Evolutionary conservation across 371 early-diverging fungal genomes (phyloP).

Genomic region (Umbelopsis sp.): DNA sequence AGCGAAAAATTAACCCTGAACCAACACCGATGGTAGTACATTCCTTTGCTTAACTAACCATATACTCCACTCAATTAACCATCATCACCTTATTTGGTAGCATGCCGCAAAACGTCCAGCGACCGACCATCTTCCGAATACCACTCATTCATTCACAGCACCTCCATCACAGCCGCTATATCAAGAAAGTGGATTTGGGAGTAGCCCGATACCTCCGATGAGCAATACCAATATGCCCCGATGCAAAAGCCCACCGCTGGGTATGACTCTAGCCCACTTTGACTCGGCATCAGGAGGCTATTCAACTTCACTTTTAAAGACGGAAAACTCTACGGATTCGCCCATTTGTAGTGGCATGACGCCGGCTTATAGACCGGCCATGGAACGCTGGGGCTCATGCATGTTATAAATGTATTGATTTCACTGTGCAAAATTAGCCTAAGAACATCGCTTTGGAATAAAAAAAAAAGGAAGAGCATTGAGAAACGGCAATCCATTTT

Average conservation of each 20-base stretch:
- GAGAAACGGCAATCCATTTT: no score
- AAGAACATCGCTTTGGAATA: no score
- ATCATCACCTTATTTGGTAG: constrained; percentile 14
- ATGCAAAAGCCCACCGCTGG: constrained; percentile 47
- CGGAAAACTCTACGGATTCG: constrained; percentile 32
- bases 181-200: background rate
- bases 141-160: background rate
- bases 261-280: constrained; percentile 54
- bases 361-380: constrained; percentile 43
- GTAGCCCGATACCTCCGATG: background rate
- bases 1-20: constrained; percentile 1
- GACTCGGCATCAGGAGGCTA: constrained; percentile 39
- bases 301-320: constrained; percentile 36
- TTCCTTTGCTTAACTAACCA: background rate
- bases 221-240: constrained; percentile 22
- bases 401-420: constrained; percentile 26
- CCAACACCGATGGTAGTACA: background rate
- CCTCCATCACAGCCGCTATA: background rate
- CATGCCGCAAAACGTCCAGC: background rate
- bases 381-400: constrained; percentile 54
- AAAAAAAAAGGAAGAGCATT: no score
- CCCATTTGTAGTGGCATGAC: constrained; percentile 52
- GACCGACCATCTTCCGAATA: background rate
- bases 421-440: no score
- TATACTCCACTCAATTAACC: background rate